Base-by-base conservation (phyloP, 2,329 filamentous ascomycete species). In the Sclerotinia spermophila region DNA sequence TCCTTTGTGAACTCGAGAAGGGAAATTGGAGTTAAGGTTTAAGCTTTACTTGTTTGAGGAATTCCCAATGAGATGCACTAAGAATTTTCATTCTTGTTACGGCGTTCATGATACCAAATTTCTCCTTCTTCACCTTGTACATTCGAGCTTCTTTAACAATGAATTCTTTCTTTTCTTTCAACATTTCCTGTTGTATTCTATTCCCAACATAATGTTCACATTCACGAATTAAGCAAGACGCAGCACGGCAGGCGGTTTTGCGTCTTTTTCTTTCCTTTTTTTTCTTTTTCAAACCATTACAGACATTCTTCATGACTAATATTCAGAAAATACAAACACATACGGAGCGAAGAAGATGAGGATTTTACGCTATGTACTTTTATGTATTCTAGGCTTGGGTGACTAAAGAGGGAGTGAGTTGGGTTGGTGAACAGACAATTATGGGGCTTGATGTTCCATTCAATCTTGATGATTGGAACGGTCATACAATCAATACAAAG, bases 281-380 rank as follows among this genome's bases (percentile, higher is more conserved):
- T n/a, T n/a, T n/a, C n/a, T n/a, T n/a, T n/a, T n/a, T n/a, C n/a
- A n/a, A n/a, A 53, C n/a, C 60, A 48, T 48, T n/a, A 66, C 62
- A 53, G 53, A 40, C 45, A 66, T 53, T 35, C 42, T 60, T 66
- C 33, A 66, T 53, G 19, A 53, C 30, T 40, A 66, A 66, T 66
- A 66, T 35, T n/a, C 21, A 66, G 35, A 53, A 19, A 53, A 35
- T n/a, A 40, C 35, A 40, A 53, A 40, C 62, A 42, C 33, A 53
- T 53, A 53, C 19, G 35, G 55, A 53, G 55, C 45, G 62, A 66
- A 38, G 21, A 40, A 44, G 35, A 38, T n/a, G 62, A 53, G 45
- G 10, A 53, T 24, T 66, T 45, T 21, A 66, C 45, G 33, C n/a
- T 53, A 30, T 66, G 62, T 53, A 42, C 35, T 66, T 40, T 53